These are phyloP conservation scores for Bipolaris gigantea DNA, from an alignment of 2,329 filamentous ascomycete genomes.

Conservation along the genomic window DNA sequence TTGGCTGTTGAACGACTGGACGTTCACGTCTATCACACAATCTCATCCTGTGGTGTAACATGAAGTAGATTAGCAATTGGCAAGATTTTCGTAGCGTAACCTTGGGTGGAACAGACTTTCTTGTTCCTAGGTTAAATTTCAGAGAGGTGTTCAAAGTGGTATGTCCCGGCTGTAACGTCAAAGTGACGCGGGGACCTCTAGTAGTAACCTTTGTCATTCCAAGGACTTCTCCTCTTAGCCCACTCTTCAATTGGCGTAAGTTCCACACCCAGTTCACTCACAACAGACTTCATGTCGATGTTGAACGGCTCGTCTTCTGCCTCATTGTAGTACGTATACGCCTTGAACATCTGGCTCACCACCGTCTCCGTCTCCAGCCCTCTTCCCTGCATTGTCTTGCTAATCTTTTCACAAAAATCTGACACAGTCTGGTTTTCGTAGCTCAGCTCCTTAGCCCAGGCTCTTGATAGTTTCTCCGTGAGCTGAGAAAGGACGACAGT, in stretches of 20 bases:
- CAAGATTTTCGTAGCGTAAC: no score
- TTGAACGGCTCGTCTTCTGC: constrained; percentile 45
- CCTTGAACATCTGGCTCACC: constrained; percentile 47
- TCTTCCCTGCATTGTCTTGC: constrained; percentile 39
- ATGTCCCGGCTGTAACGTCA: not conserved
- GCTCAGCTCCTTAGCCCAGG: constrained; percentile 38
- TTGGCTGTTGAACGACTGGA: not conserved
- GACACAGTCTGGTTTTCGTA: constrained; percentile 39
- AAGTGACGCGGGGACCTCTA: not conserved
- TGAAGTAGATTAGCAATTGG: no score
- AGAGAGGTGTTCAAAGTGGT: no score
- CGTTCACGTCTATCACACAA: not conserved
- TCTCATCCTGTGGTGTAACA: not conserved
- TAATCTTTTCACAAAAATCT: constrained; percentile 34
- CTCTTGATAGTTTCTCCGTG: constrained; percentile 38
- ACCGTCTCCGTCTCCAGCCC: constrained; percentile 43
- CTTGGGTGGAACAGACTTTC: no score
- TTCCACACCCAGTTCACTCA: constrained; percentile 37
- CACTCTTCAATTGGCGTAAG: constrained; percentile 45
- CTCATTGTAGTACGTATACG: constrained; percentile 49
- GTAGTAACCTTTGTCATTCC: constrained; percentile 22
- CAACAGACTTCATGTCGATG: constrained; percentile 43
- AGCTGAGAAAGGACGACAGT: constrained; percentile 40
- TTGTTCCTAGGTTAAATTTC: no score
- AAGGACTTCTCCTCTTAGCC: constrained; percentile 33